Base-by-base conservation (phyloP, 257 asterid genomes). In the Gentiana macrophylla region DNA sequence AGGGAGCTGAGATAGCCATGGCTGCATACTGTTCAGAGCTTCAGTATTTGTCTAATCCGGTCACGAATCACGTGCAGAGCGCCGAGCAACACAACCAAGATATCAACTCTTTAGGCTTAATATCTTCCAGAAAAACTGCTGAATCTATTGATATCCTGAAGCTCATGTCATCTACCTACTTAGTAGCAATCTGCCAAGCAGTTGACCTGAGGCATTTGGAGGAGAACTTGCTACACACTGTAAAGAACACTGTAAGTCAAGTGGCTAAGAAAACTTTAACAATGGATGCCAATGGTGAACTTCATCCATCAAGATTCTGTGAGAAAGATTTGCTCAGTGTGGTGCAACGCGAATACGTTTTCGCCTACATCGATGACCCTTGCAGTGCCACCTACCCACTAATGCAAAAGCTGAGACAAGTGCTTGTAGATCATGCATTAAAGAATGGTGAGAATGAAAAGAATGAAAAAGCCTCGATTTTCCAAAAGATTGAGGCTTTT, bases 71-170 rank as follows among this genome's bases (percentile, higher is more conserved):
- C 11, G 80, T 78, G n/a, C 74, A 78, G 12, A 78, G 84, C 32
- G 80, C 84, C 0, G 84, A 78, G 63, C 84, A 74, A 65, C 80
- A 78, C 79, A 78, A 78, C 70, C 84, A 78, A 69, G 84, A 74
- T 34, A 79, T 78, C 36, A 78, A 78, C 68, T 74, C 80, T 6
- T 61, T 78, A 33, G 84, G 84, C 5, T 55, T 78, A 12, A 78
- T 78, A 50, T 78, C 84, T 33, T 65, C 84, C 2, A 63, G 80
- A 36, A 77, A 77, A 58, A 77, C 83, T 6, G 75, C 70, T 0
- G 83, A 77, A 44, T 72, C 83, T 4, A 67, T 77, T 0, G 80
- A 74, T 7, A 74, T 77, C 60, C 38, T 77, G 63, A 74, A 77
- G 67, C 80, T 77, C 0, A 77, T 77, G 78, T 68, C 78, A 1